These are phyloP conservation scores for Leccinellum luteum DNA, from an alignment of 768 basidiomycete species.

Conservation along the genomic window DNA sequence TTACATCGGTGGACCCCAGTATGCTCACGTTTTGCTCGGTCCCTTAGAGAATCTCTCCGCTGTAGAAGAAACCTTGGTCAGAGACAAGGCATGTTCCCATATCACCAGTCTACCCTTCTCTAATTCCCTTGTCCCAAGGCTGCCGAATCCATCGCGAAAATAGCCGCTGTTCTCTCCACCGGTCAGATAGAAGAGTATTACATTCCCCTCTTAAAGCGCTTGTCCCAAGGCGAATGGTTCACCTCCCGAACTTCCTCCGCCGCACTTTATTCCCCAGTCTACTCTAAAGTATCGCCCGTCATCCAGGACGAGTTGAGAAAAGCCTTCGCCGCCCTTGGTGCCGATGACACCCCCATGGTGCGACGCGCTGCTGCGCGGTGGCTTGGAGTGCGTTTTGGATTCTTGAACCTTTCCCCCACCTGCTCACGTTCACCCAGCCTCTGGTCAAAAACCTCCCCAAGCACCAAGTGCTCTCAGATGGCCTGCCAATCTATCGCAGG, in stretches of 20 bases:
- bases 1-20: slow-evolving; percentile 87
- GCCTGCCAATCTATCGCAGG: slow-evolving; percentile 88
- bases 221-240: slow-evolving; percentile 97
- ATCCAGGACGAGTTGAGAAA: slow-evolving; percentile 88
- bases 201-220: slow-evolving; percentile 85
- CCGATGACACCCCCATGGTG: slow-evolving; percentile 99
- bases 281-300: slow-evolving; percentile 67
- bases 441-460: slow-evolving; percentile 78
- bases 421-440: slow-evolving; percentile 46
- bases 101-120: neutral
- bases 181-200: slow-evolving; percentile 85
- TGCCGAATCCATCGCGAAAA: slow-evolving; percentile 91
- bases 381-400: slow-evolving; percentile 74
- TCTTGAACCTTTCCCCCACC: neutral
- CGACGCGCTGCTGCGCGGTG: slow-evolving; percentile 93
- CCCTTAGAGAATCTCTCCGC: slow-evolving; percentile 94
- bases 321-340: slow-evolving; percentile 75
- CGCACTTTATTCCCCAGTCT: slow-evolving; percentile 89
- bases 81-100: slow-evolving; percentile 76
- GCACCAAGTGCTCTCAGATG: slow-evolving; percentile 79
- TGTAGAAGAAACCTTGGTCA: slow-evolving; percentile 95
- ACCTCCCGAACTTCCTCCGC: slow-evolving; percentile 96
- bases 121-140: slow-evolving; percentile 53
- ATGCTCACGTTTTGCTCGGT: slow-evolving; percentile 84
- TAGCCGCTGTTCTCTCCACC: slow-evolving; percentile 73